Conservation (phyloP, 495 filamentous ascomycete genomes). For the Aspergillus haitiensis region DNA sequence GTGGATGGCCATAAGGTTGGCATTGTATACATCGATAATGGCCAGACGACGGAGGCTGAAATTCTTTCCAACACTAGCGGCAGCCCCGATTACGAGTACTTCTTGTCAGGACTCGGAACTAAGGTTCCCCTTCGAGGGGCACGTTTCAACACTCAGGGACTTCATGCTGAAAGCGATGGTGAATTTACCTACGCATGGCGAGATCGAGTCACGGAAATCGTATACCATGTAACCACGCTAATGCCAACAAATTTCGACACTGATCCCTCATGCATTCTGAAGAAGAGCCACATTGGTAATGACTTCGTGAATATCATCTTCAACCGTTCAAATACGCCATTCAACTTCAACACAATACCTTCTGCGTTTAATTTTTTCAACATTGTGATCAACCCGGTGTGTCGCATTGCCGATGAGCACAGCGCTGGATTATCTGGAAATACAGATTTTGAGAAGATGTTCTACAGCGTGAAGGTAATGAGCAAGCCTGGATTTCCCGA, state of each 20-base stretch:
- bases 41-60: conserved; percentile 75
- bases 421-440: conserved; percentile 24
- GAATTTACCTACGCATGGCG: conserved; percentile 88
- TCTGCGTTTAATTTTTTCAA: conserved; percentile 94
- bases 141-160: conserved; percentile 87
- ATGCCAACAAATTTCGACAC: conserved; percentile 85
- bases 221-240: conserved; percentile 93
- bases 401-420: conserved; percentile 46
- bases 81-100: conserved; percentile 79
- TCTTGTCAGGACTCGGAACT: conserved; percentile 76
- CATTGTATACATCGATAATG: conserved; percentile 84
- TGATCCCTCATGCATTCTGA: conserved; percentile 73
- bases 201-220: conserved; percentile 89
- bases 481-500: conserved; percentile 82
- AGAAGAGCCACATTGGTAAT: conserved; percentile 96
- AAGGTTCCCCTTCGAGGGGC: conserved; percentile 76
- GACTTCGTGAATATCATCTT: conserved; percentile 98
- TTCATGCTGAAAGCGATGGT: conserved; percentile 84
- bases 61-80: conserved; percentile 84
- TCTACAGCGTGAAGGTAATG: conserved; percentile 83
- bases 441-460: conserved; percentile 50
- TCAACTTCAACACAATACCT: conserved; percentile 87
- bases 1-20: conserved; percentile 96
- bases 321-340: conserved; percentile 87
- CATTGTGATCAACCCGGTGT: conserved; percentile 90